Evolutionary conservation across 306 rosid species (phyloP).

Genomic region (Prinsepia uniflora): DNA sequence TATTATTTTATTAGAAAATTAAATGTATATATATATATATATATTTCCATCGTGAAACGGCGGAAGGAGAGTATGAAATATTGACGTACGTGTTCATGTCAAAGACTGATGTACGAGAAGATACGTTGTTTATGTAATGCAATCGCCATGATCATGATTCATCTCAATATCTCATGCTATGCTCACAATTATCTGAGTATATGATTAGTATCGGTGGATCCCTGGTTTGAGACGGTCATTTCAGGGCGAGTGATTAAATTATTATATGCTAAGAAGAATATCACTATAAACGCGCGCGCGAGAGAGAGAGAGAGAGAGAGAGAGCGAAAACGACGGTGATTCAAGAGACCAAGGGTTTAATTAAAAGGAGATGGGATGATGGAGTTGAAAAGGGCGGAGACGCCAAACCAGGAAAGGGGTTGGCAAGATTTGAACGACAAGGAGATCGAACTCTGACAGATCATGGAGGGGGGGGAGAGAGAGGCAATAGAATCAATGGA

Average conservation of each 20-base stretch:
- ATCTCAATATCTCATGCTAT: background rate
- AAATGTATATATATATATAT: too few species aligned
- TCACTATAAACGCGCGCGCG: too few species aligned
- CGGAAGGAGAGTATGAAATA: background rate
- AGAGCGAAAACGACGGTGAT: conserved; percentile 29
- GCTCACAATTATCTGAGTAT: background rate
- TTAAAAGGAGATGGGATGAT: background rate
- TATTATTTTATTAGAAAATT: too few species aligned
- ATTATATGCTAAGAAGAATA: background rate
- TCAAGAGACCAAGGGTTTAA: background rate
- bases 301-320: background rate
- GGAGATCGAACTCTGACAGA: conserved; percentile 17
- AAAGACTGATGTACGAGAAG: background rate
- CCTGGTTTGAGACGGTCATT: conserved; percentile 26
- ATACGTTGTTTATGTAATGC: too few species aligned
- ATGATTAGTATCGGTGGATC: conserved; percentile 3
- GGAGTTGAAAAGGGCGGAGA: conserved; percentile 27
- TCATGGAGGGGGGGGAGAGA: conserved; percentile 29
- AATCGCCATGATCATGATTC: background rate
- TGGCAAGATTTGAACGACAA: conserved; percentile 41
- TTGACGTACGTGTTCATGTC: background rate
- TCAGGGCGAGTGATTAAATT: background rate
- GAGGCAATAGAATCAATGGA: conserved; percentile 7
- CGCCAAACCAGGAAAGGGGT: conserved; percentile 20
- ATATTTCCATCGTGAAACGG: too few species aligned